Base-by-base conservation (phyloP, 306 rosid genomes). In the Cicer pinnatifidum region DNA sequence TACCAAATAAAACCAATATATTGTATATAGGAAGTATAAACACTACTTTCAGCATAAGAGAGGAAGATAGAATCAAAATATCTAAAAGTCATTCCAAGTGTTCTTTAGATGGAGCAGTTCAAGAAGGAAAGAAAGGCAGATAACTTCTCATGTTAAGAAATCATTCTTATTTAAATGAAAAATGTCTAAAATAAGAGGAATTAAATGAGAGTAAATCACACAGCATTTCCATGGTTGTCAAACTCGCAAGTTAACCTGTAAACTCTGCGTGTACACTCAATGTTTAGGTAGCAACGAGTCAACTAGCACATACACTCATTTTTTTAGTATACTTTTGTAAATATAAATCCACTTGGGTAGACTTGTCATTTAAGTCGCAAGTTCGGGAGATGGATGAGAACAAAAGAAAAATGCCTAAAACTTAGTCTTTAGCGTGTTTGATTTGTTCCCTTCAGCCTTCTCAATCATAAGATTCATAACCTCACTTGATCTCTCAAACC, bases 251-350 rank as follows among this genome's bases (percentile, higher is more conserved):
- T 23, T 28, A 58, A 58, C 59, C 19, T 53, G 59, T 53, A 23
- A 57, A 11, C 17, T 53, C 12, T 8, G 20, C 15, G 15, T 28
- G 66, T 12, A 28, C 6, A 59, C 10, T 23, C 38, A 11, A 12
- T 6, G 66, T 59, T 59, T 59, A 59, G 43, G 65, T 59, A 59
- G 39, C 63, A 57, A 28, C 63, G 1, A 5, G 63, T 57, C 15
- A 57, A 57, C 40, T 11, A 1, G 63, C 16, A 57, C 63, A 53
- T 3, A 9, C 9, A 58, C 43, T 58, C 17, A 9, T 12, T 59
- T 33, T 33, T 12, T 33, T 2, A 6, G 19, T 59, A 59, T 23
- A 23, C 63, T 20, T 4, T 20, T 5, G 39, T 57, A 20, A 57
- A 57, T 10, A 10, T 8, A 10, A 7, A 9, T 57, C 63, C n/a